Conservation (phyloP, 2,329 filamentous ascomycete species). For the Periglandula ipomoeae region DNA sequence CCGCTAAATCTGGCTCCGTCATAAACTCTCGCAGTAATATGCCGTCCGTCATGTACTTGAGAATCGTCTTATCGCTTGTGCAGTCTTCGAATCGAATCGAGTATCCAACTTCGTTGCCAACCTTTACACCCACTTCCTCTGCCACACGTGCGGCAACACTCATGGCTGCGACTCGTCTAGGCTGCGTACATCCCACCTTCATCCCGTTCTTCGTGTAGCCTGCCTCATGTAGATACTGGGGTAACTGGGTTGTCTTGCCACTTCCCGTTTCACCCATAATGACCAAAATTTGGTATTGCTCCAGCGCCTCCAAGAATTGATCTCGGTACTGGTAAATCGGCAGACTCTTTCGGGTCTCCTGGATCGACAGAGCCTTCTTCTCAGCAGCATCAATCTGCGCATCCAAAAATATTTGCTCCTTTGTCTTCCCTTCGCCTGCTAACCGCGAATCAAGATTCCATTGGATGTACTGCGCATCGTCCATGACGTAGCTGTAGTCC, state of each 20-base stretch:
- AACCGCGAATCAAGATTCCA: constrained; percentile 69
- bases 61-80: constrained; percentile 79
- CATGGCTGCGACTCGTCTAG: constrained; percentile 93
- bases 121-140: constrained; percentile 82
- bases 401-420: constrained; percentile 70
- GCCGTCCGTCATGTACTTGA: constrained; percentile 97
- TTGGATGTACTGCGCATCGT: constrained; percentile 78
- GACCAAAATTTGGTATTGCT: constrained; percentile 77
- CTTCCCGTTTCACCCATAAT: constrained; percentile 92
- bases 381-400: constrained; percentile 83
- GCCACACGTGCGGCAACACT: constrained; percentile 93
- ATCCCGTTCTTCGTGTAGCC: constrained; percentile 76
- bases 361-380: constrained; percentile 76
- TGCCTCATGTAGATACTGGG: constrained; percentile 87
- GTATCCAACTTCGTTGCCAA: constrained; percentile 91
- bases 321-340: constrained; percentile 86
- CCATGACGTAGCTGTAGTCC: constrained; percentile 89
- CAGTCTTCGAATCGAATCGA: constrained; percentile 91
- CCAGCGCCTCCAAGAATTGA: constrained; percentile 77
- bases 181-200: constrained; percentile 90
- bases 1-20: constrained; percentile 73
- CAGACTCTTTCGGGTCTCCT: constrained; percentile 82
- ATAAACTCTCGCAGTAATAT: constrained; percentile 87
- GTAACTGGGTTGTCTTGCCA: constrained; percentile 92
- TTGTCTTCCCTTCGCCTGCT: constrained; percentile 60